Evolutionary conservation across 108 stramenopile species (phyloP).

Genomic region (Parietichytrium sp.): DNA sequence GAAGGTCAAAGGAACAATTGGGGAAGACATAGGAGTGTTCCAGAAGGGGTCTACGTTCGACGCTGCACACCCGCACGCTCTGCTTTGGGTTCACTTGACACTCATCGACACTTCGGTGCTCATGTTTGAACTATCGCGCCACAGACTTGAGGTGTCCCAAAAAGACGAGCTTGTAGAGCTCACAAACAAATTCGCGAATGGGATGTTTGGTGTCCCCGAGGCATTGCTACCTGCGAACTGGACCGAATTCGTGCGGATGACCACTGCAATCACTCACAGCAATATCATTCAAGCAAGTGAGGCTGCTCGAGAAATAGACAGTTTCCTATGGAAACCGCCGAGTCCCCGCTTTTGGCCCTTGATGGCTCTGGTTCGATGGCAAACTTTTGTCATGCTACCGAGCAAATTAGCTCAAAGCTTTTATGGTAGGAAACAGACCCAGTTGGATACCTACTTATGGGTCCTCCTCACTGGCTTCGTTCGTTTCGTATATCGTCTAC

Average conservation of each 20-base stretch:
- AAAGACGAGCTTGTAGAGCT: background rate
- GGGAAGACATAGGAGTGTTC: conserved; percentile 22
- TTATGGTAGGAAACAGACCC: background rate
- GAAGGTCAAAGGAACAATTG: background rate
- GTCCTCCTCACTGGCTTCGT: background rate
- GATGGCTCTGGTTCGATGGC: background rate
- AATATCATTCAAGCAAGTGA: background rate
- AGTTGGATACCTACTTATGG: background rate
- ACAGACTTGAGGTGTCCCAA: background rate
- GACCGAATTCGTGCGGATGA: background rate
- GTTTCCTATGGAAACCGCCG: background rate
- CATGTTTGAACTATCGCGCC: background rate
- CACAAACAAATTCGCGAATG: background rate
- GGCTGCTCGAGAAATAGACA: background rate
- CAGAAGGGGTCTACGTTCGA: background rate
- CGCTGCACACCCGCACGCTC: background rate
- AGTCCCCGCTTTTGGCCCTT: conserved; percentile 3
- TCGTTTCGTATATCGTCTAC: background rate
- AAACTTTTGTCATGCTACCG: background rate
- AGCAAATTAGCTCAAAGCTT: background rate
- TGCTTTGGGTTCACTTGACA: background rate
- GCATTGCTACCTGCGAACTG: background rate
- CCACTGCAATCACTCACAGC: background rate
- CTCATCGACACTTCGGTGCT: background rate
- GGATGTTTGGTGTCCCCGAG: background rate